phyloP scores from a whole-genome alignment of 176 grass and related monocot species.

The Triticum aestivum region DNA sequence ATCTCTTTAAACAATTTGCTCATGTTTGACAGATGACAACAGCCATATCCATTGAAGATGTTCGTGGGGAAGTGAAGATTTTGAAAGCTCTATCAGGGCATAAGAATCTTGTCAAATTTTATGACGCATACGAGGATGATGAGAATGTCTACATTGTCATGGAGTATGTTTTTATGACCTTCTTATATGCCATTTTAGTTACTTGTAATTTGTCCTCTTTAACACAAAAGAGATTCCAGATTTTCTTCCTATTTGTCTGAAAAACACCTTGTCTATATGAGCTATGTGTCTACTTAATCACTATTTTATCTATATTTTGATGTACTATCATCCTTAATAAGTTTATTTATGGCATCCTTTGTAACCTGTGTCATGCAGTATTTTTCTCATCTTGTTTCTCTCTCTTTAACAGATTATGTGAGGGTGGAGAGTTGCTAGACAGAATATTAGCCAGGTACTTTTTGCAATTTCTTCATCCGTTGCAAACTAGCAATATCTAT shows the following conservation, averaged over 20 bases:
- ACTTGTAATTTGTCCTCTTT: slow-evolving; percentile 1
- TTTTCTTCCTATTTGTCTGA: not conserved
- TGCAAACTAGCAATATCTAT: slow-evolving; percentile 8
- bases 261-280: not conserved
- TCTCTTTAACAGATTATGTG: slow-evolving; percentile 72
- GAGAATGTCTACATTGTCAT: slow-evolving; percentile 99
- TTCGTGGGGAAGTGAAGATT: slow-evolving; percentile 90
- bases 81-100: slow-evolving; percentile 96
- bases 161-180: slow-evolving; percentile 83
- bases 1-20: not conserved
- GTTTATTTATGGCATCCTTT: not conserved
- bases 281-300: too few relatives aligned
- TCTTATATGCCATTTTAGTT: slow-evolving; percentile 12
- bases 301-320: not conserved
- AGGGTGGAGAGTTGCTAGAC: slow-evolving; percentile 92
- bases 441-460: slow-evolving; percentile 95
- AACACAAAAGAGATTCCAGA: not conserved
- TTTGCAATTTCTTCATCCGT: slow-evolving; percentile 16
- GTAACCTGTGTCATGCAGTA: not conserved
- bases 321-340: slow-evolving; percentile 8
- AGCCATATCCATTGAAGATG: slow-evolving; percentile 91
- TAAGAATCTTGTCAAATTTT: slow-evolving; percentile 93
- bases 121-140: slow-evolving; percentile 99
- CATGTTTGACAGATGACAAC: slow-evolving; percentile 78
- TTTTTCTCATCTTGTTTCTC: slow-evolving; percentile 18